These are phyloP conservation scores for Peronospora destructor DNA, from an alignment of 352 stramenopile genomes.

Conservation along the genomic window DNA sequence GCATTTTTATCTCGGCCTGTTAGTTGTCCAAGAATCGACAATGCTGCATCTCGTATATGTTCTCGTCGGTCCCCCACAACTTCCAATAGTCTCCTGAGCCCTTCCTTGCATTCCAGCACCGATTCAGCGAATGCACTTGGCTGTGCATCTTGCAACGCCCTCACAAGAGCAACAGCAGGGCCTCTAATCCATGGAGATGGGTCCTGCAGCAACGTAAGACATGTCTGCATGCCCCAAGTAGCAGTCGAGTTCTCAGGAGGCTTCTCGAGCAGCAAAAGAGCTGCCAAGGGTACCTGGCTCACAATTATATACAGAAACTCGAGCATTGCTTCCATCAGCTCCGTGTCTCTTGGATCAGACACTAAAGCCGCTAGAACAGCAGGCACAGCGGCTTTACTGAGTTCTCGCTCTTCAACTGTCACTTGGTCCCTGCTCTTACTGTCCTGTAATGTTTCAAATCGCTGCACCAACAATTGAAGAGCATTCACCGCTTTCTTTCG, in stretches of 20 bases:
- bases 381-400: constrained; percentile 40
- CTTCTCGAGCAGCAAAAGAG: constrained; percentile 35
- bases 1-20: constrained; percentile 61
- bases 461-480: constrained; percentile 39
- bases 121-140: constrained; percentile 39
- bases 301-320: constrained; percentile 63
- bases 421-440: constrained; percentile 1
- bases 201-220: constrained; percentile 63
- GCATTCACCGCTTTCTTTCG: constrained; percentile 52
- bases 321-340: constrained; percentile 80
- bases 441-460: constrained; percentile 6
- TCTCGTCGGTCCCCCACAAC: constrained; percentile 74
- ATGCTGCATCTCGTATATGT: constrained; percentile 69
- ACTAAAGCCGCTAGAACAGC: constrained; percentile 53
- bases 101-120: constrained; percentile 60
- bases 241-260: constrained; percentile 7
- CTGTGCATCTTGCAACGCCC: constrained; percentile 47
- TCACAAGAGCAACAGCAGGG: constrained; percentile 54
- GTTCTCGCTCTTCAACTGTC: constrained; percentile 33
- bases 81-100: constrained; percentile 57
- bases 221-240: constrained; percentile 51
- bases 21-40: constrained; percentile 63
- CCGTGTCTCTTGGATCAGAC: constrained; percentile 72
- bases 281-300: constrained; percentile 26
- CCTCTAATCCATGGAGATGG: constrained; percentile 77